Evolutionary conservation across 805 yeast genomes (phyloP).

Genomic region (Teunomyces pallodes): DNA sequence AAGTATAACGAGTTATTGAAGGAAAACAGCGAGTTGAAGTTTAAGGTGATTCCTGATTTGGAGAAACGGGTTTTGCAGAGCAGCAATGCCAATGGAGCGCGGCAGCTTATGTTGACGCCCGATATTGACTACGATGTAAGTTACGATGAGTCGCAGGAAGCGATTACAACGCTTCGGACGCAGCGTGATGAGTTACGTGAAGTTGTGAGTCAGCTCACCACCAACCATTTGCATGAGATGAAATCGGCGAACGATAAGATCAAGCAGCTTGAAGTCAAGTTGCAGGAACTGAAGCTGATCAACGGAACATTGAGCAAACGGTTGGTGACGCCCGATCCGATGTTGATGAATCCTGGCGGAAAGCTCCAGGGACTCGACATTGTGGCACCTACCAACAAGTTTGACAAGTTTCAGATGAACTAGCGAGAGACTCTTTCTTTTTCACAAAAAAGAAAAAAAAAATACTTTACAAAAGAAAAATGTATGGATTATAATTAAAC

Average conservation of each 20-base stretch:
- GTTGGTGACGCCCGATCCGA: constrained; percentile 7
- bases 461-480: not conserved
- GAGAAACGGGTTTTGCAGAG: constrained; percentile 28
- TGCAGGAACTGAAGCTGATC: constrained; percentile 27
- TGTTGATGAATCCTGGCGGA: constrained; percentile 24
- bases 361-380: constrained; percentile 39
- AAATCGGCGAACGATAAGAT: constrained; percentile 36
- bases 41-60: constrained; percentile 45
- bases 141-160: constrained; percentile 11
- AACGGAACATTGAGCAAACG: constrained; percentile 34
- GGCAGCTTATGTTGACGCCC: constrained; percentile 6
- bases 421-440: too few relatives aligned
- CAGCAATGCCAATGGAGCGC: not conserved
- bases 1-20: constrained; percentile 38
- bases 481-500: not conserved
- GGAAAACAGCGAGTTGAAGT: constrained; percentile 43
- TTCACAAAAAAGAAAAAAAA: not conserved
- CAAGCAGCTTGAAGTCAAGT: constrained; percentile 28
- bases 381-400: constrained; percentile 30
- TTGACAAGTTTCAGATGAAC: constrained; percentile 5
- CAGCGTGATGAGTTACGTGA: constrained; percentile 45
- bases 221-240: constrained; percentile 34
- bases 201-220: constrained; percentile 35
- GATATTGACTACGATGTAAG: constrained; percentile 8
- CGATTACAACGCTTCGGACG: constrained; percentile 12